Base-by-base conservation (phyloP, 1,139 yeast species). In the Entelexis paramagnoliae region DNA sequence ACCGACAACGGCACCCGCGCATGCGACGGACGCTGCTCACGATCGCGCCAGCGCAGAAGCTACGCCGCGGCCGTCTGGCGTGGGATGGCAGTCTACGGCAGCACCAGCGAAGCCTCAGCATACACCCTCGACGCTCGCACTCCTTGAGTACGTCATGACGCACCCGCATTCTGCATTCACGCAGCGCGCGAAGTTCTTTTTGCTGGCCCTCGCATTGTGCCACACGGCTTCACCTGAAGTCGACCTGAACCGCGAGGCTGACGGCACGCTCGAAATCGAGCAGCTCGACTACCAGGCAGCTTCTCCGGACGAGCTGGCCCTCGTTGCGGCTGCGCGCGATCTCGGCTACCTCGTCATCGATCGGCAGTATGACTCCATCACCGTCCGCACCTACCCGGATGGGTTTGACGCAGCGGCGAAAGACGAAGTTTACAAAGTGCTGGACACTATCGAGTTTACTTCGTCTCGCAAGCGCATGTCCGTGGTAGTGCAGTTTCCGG, bases 401-500 rank as follows among this genome's bases (percentile, higher is more conserved):
- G 97, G 97, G 0, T 80, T 86, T 64, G 83, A 80, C 6, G 64
- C 67, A 4, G 77, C 74, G 0, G 81, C 94, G 0, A 73, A 72
- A 13, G 73, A 75, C 46, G 95, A 88, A 59, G 71, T 71, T 3
- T 93, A 85, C 64, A 79, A 83, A 59, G 72, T 91, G 3, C 70
- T 89, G 59, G 91, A 91, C 56, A 77, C 78, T 1, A 80, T 93
- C 55, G 97, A 91, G 56, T 93, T 93, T 64, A 75, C 91, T 0
- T 85, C 95, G 2, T 73, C 82, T 3, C 78, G 99, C 61, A 93
- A 93, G 68, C 77, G 98, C 64, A 93, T 93, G 99, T 86, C 96
- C 0, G 79, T 83, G n/a, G 67, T 91, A 8, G 81, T 89, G 1
- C 74, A 70, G 58, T 79, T 86, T 60, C 96, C 96, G 0, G 86